phyloP scores from a whole-genome alignment of 2,329 filamentous ascomycete species.

The Fusarium pseudograminearum region DNA sequence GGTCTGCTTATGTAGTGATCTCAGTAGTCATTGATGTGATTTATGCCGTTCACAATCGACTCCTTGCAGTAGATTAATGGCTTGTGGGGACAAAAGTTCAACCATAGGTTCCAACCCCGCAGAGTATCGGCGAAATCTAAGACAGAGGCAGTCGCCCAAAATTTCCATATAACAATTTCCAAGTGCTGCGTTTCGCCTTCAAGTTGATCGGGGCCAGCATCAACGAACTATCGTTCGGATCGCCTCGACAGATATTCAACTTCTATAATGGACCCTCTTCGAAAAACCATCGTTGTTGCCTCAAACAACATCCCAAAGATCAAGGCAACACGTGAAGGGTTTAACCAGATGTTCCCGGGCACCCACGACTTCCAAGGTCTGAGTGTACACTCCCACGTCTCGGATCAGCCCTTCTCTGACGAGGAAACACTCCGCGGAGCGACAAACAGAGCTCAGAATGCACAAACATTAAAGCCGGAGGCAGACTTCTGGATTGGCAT shows the following conservation, averaged over 20 bases:
- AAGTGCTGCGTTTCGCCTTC: background rate
- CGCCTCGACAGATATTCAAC: background rate
- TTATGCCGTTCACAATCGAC: background rate
- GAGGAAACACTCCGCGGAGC: constrained; percentile 55
- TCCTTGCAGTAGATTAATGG: background rate
- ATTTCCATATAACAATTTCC: background rate
- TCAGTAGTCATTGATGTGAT: background rate
- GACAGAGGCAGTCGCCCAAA: background rate
- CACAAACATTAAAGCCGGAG: constrained; percentile 46
- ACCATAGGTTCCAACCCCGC: background rate
- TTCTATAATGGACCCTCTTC: constrained; percentile 2
- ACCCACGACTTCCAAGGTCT: constrained; percentile 46
- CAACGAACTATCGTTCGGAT: background rate
- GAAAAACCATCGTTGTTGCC: constrained; percentile 49
- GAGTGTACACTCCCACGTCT: constrained; percentile 54
- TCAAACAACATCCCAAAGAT: constrained; percentile 58
- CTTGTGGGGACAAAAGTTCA: background rate
- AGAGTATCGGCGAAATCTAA: background rate
- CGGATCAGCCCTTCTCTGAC: constrained; percentile 56
- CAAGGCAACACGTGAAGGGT: constrained; percentile 53
- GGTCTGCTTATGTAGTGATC: too few species aligned
- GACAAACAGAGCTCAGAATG: constrained; percentile 53
- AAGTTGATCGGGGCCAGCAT: background rate
- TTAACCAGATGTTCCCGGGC: constrained; percentile 52
- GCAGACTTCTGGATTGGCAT: constrained; percentile 58